phyloP scores from a whole-genome alignment of 2,329 filamentous ascomycete genomes.

The Colletotrichum orbiculare region DNA sequence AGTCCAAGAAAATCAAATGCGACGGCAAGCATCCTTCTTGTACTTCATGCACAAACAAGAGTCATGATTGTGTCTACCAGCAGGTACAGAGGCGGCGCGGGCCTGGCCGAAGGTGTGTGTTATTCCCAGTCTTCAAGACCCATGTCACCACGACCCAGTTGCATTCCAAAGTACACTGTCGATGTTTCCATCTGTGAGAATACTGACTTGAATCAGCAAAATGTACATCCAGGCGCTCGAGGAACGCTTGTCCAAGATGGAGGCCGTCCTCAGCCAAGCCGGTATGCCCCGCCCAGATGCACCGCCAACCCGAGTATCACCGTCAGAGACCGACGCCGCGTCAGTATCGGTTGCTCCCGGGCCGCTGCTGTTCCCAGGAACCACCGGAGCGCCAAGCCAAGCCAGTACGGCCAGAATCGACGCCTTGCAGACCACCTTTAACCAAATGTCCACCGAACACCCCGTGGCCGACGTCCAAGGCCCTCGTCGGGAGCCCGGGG shows the following conservation, averaged over 20 bases:
- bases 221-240: constrained; percentile 34
- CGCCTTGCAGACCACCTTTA: constrained; percentile 3
- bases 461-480: neutral
- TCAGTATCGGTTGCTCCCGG: constrained; percentile 23
- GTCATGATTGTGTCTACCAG: constrained; percentile 31
- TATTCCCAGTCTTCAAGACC: too few relatives aligned
- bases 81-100: constrained; percentile 33
- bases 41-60: constrained; percentile 22
- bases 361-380: neutral
- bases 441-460: constrained; percentile 17
- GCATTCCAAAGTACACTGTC: too few relatives aligned
- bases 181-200: too few relatives aligned
- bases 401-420: neutral
- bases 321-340: constrained; percentile 29
- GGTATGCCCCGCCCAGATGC: constrained; percentile 25
- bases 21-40: constrained; percentile 31
- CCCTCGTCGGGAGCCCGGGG: neutral
- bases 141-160: too few relatives aligned
- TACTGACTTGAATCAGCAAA: constrained; percentile 12
- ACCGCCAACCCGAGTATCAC: constrained; percentile 25
- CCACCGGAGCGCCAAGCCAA: neutral
- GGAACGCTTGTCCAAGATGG: constrained; percentile 35
- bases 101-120: constrained; percentile 27
- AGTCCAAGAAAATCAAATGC: constrained; percentile 36
- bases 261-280: constrained; percentile 25